These are phyloP conservation scores for Penicillium polonicum DNA, from an alignment of 2,329 filamentous ascomycete genomes.

Conservation along the genomic window DNA sequence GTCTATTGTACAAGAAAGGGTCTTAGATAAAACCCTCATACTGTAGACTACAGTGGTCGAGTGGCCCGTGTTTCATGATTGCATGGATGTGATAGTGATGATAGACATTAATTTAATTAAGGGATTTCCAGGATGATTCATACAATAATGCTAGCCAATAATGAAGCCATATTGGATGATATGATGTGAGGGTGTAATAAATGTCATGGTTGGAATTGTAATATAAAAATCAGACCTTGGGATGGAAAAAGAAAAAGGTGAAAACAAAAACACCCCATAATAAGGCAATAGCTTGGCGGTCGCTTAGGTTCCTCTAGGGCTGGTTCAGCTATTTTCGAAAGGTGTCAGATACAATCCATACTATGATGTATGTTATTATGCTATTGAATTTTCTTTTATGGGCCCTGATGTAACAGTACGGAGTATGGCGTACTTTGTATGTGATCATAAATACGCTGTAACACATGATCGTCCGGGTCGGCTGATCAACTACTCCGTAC, in stretches of 20 bases:
- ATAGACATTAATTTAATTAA: neutral
- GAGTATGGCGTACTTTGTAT: neutral
- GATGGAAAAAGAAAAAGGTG: no score
- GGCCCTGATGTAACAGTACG: neutral
- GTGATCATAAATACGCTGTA: neutral
- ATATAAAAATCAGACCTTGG: neutral
- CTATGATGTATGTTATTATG: neutral
- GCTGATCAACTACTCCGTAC: neutral
- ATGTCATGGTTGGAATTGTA: neutral
- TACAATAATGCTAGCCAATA: no score
- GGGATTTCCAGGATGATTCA: neutral
- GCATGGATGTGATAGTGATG: neutral
- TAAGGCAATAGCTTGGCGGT: neutral
- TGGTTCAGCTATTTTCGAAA: neutral
- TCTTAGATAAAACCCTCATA: neutral
- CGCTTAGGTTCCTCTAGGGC: neutral
- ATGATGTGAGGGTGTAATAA: neutral
- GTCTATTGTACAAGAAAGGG: neutral
- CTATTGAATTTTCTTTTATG: constrained; percentile 1
- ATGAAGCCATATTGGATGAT: neutral
- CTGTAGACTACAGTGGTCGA: neutral
- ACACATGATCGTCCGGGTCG: neutral
- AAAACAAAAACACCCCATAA: no score
- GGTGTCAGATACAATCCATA: neutral
- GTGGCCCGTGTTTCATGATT: neutral